Evolutionary conservation across 495 filamentous ascomycete genomes (phyloP), one percentile per base, ranked within the genome.

Genomic region (Neurospora africana): DNA sequence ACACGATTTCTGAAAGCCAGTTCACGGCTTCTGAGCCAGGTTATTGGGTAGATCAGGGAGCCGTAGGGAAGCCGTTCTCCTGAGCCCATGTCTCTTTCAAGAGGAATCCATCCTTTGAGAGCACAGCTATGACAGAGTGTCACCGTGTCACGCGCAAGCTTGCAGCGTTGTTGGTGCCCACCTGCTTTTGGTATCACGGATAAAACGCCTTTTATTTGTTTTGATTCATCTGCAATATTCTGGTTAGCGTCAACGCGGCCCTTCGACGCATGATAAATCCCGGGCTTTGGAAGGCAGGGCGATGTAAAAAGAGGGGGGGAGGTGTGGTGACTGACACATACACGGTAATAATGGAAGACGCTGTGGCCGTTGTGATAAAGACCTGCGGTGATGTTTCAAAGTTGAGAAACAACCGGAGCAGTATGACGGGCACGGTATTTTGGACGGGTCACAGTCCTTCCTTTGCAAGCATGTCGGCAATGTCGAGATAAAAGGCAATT

Each of bases 401-500:
- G 2, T 65, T 65, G 13, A 65, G 53, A 33, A 23, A 30, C 53
- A 30, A 17, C 53, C 44, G 4, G 44, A 53, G 44, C 44, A 53
- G 44, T 6, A 53, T 30, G 13, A 61, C 53, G 23, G 23, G 53
- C 13, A 61, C 11, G 6, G 13, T 17, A 30, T 61, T 58, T 30
- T 30, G 5, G 4, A 19, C 5, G 23, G 27, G 13, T 65, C 53
- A 92, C 40, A 91, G 78, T 5, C 87, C 90, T 74, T 93, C 90
- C 71, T 90, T 90, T 2, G 92, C 90, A 19, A 94, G 84, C 91
- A 92, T 94, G 78, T 93, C 91, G 80, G 90, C 90, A 79, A 98
- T 95, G 75, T 91, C 91, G 37, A 97, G 88, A 78, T 98, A 98
- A 76, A 98, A 97, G 0, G 95, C 94, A 75, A 98, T 90, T 5